Base-by-base conservation (phyloP, 495 filamentous ascomycete species). In the Melanomma pulvis-pyrius region DNA sequence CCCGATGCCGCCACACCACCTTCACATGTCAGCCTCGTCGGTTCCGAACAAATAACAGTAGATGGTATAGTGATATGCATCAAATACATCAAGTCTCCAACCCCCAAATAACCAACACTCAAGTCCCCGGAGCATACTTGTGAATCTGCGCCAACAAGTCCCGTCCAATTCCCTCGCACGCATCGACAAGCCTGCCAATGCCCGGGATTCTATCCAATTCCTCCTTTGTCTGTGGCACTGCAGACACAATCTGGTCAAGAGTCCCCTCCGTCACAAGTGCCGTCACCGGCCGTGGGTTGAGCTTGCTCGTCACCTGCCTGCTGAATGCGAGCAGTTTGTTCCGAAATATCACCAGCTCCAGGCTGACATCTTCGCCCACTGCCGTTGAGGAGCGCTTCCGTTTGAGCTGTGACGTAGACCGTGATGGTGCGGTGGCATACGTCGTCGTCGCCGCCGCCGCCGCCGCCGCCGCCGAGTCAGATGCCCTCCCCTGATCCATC, bases 261-360 rank as follows among this genome's bases (percentile, higher is more conserved):
- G 61, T 61, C 22, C 1, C 22, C 0, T 53, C 51, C 2, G 59
- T 58, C 1, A 68, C 59, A 47, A 68, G 13, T 4, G 59, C 53
- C 1, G 57, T 13, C 19, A 46, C 6, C 13, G 59, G 59, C 15
- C 4, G 25, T 24, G 39, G 36, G 2, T 15, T n/a, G 4, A 68
- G 39, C 24, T 47, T 59, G 17, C 5, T 19, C 0, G 53, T 41
- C 5, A 65, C 61, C 1, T 24, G 41, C 25, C 24, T 64, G 46
- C 59, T 68, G 46, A 63, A 63, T 2, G 65, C 65, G 5, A 41
- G 1, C 1, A 68, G 53, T 22, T 68, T 68, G 58, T 51, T 68
- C 15, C 57, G 49, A 21, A 68, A 62, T 21, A 61, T 53, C 22
- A 44, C 29, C 19, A 25, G 9, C 12, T 44, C 13, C 22, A 39